Evolutionary conservation across 768 basidiomycete genomes (phyloP).

Genomic region (Leccinellum rugosiceps): DNA sequence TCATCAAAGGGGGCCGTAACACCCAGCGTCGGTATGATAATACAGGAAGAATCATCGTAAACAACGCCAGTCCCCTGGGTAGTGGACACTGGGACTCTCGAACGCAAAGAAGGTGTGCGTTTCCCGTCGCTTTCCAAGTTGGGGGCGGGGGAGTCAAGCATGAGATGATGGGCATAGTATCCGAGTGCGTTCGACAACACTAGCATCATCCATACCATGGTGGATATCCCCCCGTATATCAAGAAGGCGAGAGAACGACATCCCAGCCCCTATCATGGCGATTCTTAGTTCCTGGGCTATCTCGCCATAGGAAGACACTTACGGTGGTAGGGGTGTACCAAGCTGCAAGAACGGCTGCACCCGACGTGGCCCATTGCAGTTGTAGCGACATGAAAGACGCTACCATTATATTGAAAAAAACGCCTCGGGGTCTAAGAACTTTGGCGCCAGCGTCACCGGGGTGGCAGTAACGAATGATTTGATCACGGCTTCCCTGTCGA

Average conservation of each 20-base stretch:
- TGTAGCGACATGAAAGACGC: constrained; percentile 29
- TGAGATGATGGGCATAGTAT: constrained; percentile 15
- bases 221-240: constrained; percentile 30
- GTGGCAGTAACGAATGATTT: constrained; percentile 21
- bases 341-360: constrained; percentile 25
- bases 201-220: constrained; percentile 29
- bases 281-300: background rate
- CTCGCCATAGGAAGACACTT: background rate
- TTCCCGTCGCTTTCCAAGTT: background rate
- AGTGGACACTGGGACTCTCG: background rate
- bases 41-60: background rate
- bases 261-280: constrained; percentile 24
- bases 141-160: background rate
- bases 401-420: constrained; percentile 24
- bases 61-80: background rate
- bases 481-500: constrained; percentile 17
- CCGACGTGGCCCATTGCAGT: constrained; percentile 34
- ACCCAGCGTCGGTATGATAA: background rate
- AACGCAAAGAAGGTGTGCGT: background rate
- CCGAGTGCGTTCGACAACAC: constrained; percentile 27
- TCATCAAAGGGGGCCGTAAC: background rate
- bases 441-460: background rate
- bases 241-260: constrained; percentile 34
- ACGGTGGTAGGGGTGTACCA: constrained; percentile 32
- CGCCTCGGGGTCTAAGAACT: constrained; percentile 18